These are phyloP conservation scores for Rostrohypoxylon terebratum DNA, from an alignment of 495 filamentous ascomycete genomes.

Conservation along the genomic window DNA sequence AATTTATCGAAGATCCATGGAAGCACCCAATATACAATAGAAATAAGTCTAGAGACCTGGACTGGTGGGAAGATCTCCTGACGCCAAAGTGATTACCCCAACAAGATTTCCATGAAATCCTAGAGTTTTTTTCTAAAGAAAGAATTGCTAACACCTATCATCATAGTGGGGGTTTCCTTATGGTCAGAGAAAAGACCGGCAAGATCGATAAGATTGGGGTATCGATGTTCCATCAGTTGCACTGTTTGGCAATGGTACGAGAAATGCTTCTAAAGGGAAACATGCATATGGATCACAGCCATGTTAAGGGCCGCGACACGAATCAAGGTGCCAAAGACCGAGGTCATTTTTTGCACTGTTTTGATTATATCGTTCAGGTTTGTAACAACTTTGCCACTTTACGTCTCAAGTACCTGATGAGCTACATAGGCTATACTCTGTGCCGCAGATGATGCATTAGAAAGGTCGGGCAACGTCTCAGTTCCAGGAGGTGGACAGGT, in stretches of 20 bases:
- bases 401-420: background rate
- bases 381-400: background rate
- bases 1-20: background rate
- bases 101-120: too few relatives aligned
- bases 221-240: slow-evolving; percentile 7
- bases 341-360: slow-evolving; percentile 1
- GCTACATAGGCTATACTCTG: background rate
- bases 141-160: too few relatives aligned
- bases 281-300: background rate
- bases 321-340: background rate
- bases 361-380: slow-evolving; percentile 6
- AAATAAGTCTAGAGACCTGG: background rate
- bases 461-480: background rate
- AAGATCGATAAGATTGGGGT: background rate
- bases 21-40: background rate
- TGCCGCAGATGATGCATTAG: background rate
- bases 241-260: background rate
- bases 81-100: background rate
- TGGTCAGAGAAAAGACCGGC: background rate
- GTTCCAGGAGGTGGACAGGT: background rate
- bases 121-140: too few relatives aligned
- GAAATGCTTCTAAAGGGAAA: background rate
- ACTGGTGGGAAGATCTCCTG: background rate
- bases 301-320: background rate
- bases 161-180: background rate